Evolutionary conservation across 169 alveolate species (phyloP).

Genomic region (Eimeria necatrix): DNA sequence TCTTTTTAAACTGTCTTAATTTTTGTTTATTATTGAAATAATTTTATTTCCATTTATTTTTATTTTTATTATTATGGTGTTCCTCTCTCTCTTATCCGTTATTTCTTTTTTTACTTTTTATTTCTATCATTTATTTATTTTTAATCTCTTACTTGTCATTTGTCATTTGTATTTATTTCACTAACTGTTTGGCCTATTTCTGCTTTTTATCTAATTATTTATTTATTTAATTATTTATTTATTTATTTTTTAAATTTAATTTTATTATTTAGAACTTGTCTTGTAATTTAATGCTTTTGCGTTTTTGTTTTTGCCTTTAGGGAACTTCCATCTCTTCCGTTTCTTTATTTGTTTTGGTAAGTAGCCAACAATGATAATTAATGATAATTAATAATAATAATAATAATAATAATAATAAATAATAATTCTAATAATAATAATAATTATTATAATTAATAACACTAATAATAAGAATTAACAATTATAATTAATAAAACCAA

Average conservation of each 20-base stretch:
- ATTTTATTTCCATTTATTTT: neutral
- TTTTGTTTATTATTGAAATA: no score
- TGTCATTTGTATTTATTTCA: neutral
- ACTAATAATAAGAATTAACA: neutral
- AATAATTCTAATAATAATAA: no score
- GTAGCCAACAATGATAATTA: neutral
- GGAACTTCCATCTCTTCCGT: constrained; percentile 37
- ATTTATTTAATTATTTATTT: no score
- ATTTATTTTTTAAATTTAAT: neutral
- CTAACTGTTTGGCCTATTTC: neutral
- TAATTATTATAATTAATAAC: no score
- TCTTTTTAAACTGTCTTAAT: no score
- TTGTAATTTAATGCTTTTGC: neutral
- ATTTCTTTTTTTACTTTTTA: no score
- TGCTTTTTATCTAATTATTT: neutral
- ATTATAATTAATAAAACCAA: neutral
- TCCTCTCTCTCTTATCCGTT: neutral
- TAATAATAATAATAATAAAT: neutral
- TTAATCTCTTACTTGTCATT: neutral
- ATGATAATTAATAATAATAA: neutral
- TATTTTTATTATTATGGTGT: neutral
- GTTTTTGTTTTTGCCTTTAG: neutral
- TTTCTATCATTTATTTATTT: neutral
- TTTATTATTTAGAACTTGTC: no score
- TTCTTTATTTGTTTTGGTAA: constrained; percentile 64